phyloP scores from a whole-genome alignment of 73 alveolate genomes.

The Halteria grandinella region DNA sequence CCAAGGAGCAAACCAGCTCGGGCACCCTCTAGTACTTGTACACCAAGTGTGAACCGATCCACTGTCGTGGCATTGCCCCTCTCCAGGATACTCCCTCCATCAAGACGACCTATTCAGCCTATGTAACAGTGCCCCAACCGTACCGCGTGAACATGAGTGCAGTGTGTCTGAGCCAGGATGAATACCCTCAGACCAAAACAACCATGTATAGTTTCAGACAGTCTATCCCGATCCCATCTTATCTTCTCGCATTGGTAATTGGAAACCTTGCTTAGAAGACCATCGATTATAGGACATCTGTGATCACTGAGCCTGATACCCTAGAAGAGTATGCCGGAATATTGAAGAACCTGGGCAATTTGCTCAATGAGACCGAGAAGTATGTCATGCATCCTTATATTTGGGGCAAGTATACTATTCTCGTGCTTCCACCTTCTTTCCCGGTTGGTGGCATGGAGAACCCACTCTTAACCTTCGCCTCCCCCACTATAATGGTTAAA shows the following conservation, averaged over 20 bases:
- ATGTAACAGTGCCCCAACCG: conserved; percentile 27
- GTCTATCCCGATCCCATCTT: conserved; percentile 82
- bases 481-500: conserved; percentile 83
- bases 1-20: too few species aligned
- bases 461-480: conserved; percentile 88
- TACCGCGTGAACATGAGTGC: conserved; percentile 53
- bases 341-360: conserved; percentile 67
- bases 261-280: conserved; percentile 76
- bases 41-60: conserved; percentile 95
- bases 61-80: conserved; percentile 94
- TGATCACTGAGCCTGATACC: conserved; percentile 74
- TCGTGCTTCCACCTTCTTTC: conserved; percentile 86
- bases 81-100: conserved; percentile 98
- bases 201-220: conserved; percentile 71
- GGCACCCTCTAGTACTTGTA: too few species aligned
- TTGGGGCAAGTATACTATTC: conserved; percentile 83
- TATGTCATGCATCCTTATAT: conserved; percentile 71
- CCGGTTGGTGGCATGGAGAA: conserved; percentile 96
- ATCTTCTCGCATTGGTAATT: conserved; percentile 81
- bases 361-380: conserved; percentile 62
- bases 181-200: conserved; percentile 10
- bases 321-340: conserved; percentile 63
- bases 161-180: conserved; percentile 15
- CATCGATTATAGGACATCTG: conserved; percentile 68
- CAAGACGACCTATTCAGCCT: conserved; percentile 83